Evolutionary conservation across 2,329 filamentous ascomycete species (phyloP), one percentile per base, ranked within the genome.

Genomic region (Claviceps capensis): DNA sequence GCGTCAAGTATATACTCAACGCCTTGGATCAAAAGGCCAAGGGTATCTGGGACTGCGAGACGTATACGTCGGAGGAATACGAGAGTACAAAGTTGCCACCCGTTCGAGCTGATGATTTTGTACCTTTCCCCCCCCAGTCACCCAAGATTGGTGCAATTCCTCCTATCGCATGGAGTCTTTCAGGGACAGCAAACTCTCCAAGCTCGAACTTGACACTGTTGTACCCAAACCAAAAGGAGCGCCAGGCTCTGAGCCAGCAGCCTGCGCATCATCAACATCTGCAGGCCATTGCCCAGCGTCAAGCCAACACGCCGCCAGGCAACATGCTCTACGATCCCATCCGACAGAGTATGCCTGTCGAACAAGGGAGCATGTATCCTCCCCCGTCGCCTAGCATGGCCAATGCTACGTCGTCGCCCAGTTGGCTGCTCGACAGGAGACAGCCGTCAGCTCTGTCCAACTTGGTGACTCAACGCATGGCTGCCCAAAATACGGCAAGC

Each of bases 11-110:
- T 63, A 94, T 95, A 41, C 69, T 95, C 40, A 91, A 86, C 0
- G 87, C 88, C 0, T 71, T 95, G 11, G 87, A 94, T 59, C 88
- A 94, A 59, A 93, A 93, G 64, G 82, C 87, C 14, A 88, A 91
- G 63, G 88, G 88, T 1, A 87, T 91, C 40, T 86, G 84, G 67
- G 88, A 95, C 60, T 88, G 77, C 54, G 79, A 82, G 61, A 81
- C 78, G 0, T 82, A 75, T 56, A 82, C 78, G 0, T 69, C 68
- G 1, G 88, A 94, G 62, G 88, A 95, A 64, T 87, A 86, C 66
- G 86, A 88, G 62, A 83, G 80, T 61, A 81, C 80, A 3, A 78
- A 84, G 57, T 67, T 73, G 26, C 70, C 75, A 3, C 4, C 75
- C 67, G 1, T 69, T 64, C 53, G 65, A 62, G 55, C 57, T 2